A percentile compares a stretch with the other conserved stretches of the same genome.
These are phyloP conservation scores for Silene conica DNA, from an alignment of 148 eudicot species.

Conservation along the genomic window DNA sequence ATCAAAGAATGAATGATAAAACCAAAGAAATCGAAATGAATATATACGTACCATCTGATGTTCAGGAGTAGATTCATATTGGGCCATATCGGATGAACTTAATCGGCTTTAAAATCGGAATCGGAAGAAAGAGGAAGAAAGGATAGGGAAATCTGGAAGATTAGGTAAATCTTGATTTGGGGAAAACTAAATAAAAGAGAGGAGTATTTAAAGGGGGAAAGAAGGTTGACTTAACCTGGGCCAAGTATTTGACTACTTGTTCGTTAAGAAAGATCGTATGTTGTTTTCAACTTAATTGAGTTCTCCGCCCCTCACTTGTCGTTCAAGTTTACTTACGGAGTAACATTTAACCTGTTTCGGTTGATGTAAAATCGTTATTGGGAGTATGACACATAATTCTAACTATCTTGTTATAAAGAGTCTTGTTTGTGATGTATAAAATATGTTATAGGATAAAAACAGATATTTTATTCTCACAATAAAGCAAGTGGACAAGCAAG, in stretches of 20 bases:
- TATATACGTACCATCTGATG: constrained; percentile 20
- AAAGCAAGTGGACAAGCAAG: no score
- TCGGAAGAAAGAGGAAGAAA: neutral
- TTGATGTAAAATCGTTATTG: no score
- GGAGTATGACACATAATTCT: no score
- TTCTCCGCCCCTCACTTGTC: no score
- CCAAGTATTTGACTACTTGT: constrained; percentile 1
- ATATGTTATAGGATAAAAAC: no score
- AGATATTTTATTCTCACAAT: no score
- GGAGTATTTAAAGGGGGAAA: neutral
- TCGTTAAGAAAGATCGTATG: neutral
- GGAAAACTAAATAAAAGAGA: constrained; percentile 3
- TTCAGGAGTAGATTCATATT: constrained; percentile 7
- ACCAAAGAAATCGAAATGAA: neutral
- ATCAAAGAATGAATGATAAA: neutral
- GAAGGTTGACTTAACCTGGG: neutral
- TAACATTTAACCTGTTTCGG: no score
- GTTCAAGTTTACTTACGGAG: no score
- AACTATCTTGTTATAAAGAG: no score
- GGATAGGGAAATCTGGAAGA: neutral
- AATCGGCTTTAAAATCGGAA: neutral
- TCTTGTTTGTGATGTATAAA: no score
- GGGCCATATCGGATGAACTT: constrained; percentile 17
- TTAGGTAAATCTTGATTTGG: neutral
- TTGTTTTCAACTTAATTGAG: neutral